Conservation (phyloP, 441 rosid genomes). For the Euphorbia schlechtendalii region DNA sequence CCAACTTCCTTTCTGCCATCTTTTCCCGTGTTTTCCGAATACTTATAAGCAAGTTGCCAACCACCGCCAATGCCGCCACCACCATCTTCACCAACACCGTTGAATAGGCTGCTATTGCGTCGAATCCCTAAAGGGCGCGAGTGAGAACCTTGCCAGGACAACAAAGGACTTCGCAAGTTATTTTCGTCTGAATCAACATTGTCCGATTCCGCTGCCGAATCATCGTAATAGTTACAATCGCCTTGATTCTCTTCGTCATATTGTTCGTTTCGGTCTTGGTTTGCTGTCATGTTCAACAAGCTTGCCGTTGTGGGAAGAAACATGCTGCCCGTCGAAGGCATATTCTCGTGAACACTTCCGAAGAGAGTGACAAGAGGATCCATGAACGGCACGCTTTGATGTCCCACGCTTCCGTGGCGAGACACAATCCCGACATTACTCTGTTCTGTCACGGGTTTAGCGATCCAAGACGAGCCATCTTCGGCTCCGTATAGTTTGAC, state of each 20-base stretch:
- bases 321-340: slow-evolving; percentile 58
- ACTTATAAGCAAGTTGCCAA: slow-evolving; percentile 98
- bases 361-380: slow-evolving; percentile 94
- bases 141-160: slow-evolving; percentile 83
- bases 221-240: slow-evolving; percentile 77
- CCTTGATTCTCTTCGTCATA: slow-evolving; percentile 81
- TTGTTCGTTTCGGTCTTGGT: slow-evolving; percentile 54
- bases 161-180: slow-evolving; percentile 79
- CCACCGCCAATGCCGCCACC: slow-evolving; percentile 89
- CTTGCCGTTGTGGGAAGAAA: slow-evolving; percentile 90
- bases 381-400: slow-evolving; percentile 47
- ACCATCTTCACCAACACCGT: slow-evolving; percentile 47
- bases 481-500: slow-evolving; percentile 67
- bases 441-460: slow-evolving; percentile 61
- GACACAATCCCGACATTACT: slow-evolving; percentile 55
- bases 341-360: slow-evolving; percentile 92
- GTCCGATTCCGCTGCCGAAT: slow-evolving; percentile 51
- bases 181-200: slow-evolving; percentile 70
- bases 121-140: slow-evolving; percentile 52
- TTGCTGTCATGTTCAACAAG: slow-evolving; percentile 88
- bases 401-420: slow-evolving; percentile 68
- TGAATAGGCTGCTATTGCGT: slow-evolving; percentile 57
- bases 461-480: slow-evolving; percentile 74
- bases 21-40: slow-evolving; percentile 64
- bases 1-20: slow-evolving; percentile 83